Conservation (phyloP, 495 filamentous ascomycete genomes). For the Aspergillus carlsbadensis region DNA sequence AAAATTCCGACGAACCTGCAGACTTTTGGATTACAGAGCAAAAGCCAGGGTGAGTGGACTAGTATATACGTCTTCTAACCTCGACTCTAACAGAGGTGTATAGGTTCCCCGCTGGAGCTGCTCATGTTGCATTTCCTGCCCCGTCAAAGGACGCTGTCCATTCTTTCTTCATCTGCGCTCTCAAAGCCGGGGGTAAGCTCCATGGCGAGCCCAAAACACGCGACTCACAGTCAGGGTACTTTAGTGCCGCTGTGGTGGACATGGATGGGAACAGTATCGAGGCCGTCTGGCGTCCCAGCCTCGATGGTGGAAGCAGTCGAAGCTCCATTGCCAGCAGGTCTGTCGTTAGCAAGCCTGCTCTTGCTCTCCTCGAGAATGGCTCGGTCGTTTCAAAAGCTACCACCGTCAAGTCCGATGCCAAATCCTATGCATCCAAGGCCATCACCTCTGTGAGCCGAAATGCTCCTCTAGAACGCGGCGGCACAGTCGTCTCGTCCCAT, state of each 20-base stretch:
- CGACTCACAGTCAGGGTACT: slow-evolving; percentile 51
- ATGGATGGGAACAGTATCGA: slow-evolving; percentile 62
- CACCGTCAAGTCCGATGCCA: slow-evolving; percentile 29
- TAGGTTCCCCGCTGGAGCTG: slow-evolving; percentile 49
- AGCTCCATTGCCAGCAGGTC: slow-evolving; percentile 34
- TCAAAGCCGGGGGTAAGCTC: slow-evolving; percentile 57
- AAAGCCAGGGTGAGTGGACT: slow-evolving; percentile 47
- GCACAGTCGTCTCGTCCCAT: slow-evolving; percentile 30
- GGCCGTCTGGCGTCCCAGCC: slow-evolving; percentile 51
- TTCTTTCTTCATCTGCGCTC: slow-evolving; percentile 58
- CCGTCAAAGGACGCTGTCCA: slow-evolving; percentile 52
- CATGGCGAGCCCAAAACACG: slow-evolving; percentile 55
- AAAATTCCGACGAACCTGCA: slow-evolving; percentile 48
- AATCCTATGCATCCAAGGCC: slow-evolving; percentile 31
- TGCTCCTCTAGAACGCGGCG: slow-evolving; percentile 20
- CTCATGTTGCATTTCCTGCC: slow-evolving; percentile 60
- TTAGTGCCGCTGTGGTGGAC: slow-evolving; percentile 61
- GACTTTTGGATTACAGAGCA: slow-evolving; percentile 61
- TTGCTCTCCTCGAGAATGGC: slow-evolving; percentile 37
- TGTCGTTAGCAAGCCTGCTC: slow-evolving; percentile 32
- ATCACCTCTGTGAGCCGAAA: slow-evolving; percentile 29
- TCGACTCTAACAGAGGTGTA: slow-evolving; percentile 17
- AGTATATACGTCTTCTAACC: background rate
- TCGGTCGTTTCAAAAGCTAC: slow-evolving; percentile 40
- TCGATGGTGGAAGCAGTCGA: slow-evolving; percentile 13